phyloP scores from a whole-genome alignment of 2,329 filamentous ascomycete species.

The Dryadomyces quercus-mongolicae region DNA sequence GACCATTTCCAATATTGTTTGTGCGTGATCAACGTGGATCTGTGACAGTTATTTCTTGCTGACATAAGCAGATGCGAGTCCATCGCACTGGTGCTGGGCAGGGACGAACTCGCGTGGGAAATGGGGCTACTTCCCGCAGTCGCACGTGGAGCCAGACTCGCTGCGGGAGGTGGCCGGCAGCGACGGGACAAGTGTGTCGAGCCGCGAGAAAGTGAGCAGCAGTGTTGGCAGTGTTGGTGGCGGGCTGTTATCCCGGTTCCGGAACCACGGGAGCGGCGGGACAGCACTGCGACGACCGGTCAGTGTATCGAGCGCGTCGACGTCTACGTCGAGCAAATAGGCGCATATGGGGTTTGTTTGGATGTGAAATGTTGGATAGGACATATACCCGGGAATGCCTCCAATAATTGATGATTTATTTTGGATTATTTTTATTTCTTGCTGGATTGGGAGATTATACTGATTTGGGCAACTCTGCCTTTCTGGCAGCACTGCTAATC shows the following conservation, averaged over 20 bases:
- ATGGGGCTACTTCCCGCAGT: constrained; percentile 40
- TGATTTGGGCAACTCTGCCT: not conserved
- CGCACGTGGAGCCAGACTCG: constrained; percentile 33
- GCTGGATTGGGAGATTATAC: not conserved
- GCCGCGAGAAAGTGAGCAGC: not conserved
- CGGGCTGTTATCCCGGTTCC: constrained; percentile 8
- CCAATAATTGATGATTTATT: not conserved
- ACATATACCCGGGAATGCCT: not conserved
- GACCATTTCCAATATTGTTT: constrained; percentile 50
- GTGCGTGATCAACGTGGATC: constrained; percentile 31
- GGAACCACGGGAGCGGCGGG: constrained; percentile 1
- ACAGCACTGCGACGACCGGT: constrained; percentile 4
- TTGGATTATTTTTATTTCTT: not conserved
- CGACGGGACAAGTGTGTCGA: constrained; percentile 10
- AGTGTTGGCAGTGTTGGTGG: not conserved
- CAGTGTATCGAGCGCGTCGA: constrained; percentile 11
- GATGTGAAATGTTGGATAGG: not conserved
- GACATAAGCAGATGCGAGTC: constrained; percentile 24
- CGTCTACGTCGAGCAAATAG: constrained; percentile 7
- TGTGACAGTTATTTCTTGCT: too few relatives aligned
- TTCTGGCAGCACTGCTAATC: too few relatives aligned
- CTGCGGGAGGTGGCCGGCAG: constrained; percentile 23
- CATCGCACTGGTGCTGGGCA: constrained; percentile 44
- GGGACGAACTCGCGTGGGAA: constrained; percentile 39
- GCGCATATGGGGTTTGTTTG: too few relatives aligned